These are phyloP conservation scores for Lachnellula hyalina DNA, from an alignment of 2,329 filamentous ascomycete species.

Conservation along the genomic window DNA sequence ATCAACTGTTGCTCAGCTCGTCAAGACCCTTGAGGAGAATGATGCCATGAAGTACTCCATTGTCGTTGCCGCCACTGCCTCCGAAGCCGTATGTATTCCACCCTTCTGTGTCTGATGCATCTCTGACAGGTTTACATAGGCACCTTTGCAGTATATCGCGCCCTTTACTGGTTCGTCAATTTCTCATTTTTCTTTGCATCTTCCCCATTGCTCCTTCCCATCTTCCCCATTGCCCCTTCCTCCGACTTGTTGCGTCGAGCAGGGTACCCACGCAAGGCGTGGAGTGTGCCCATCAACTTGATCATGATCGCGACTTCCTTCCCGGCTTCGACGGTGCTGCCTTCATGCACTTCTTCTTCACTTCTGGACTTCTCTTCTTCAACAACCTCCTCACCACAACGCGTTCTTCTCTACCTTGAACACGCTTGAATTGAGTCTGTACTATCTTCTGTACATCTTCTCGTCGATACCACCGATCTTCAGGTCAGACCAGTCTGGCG, in stretches of 20 bases:
- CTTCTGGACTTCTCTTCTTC: not conserved
- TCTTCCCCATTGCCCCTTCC: not conserved
- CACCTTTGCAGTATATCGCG: slow-evolving; percentile 88
- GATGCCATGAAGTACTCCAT: slow-evolving; percentile 98
- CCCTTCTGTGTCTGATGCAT: not conserved
- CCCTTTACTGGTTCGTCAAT: slow-evolving; percentile 62
- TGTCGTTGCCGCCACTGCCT: slow-evolving; percentile 91
- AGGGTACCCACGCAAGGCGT: slow-evolving; percentile 1
- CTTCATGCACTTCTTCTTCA: not conserved
- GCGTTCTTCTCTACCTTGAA: not conserved
- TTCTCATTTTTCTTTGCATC: not conserved
- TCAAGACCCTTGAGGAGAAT: slow-evolving; percentile 99
- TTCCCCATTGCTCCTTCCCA: not conserved
- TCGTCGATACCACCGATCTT: not conserved
- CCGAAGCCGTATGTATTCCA: slow-evolving; percentile 61
- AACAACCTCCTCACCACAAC: not conserved
- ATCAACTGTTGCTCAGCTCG: slow-evolving; percentile 97
- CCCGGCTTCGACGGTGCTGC: not conserved
- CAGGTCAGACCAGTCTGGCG: not conserved
- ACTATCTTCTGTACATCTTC: not conserved
- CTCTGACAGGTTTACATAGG: not conserved
- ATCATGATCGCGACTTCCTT: not conserved
- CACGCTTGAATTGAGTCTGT: not conserved
- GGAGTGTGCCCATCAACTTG: not conserved
- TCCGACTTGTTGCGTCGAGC: not conserved